A percentile compares a stretch with the other conserved stretches of the same genome.
phyloP scores from a whole-genome alignment of 2,329 filamentous ascomycete species.

The Byssoonygena ceratinophila region DNA sequence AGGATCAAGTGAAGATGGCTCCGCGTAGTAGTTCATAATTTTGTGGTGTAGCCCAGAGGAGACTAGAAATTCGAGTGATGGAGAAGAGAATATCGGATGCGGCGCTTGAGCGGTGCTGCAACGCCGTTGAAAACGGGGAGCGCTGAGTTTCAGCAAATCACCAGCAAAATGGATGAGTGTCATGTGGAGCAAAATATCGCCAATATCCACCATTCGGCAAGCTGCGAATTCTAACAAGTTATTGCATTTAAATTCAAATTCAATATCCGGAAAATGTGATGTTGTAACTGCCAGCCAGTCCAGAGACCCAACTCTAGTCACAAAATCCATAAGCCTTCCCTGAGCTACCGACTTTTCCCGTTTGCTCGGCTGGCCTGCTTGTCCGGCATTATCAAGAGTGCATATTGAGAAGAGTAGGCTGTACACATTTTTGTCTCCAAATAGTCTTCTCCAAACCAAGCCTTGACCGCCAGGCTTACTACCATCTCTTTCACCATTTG shows the following conservation, averaged over 20 bases:
- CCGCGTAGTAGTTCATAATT: slow-evolving; percentile 43
- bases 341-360: slow-evolving; percentile 50
- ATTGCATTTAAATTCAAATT: slow-evolving; percentile 32
- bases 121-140: slow-evolving; percentile 25
- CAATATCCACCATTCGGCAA: slow-evolving; percentile 46
- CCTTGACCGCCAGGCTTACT: slow-evolving; percentile 38
- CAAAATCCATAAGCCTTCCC: slow-evolving; percentile 49
- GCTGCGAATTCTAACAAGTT: slow-evolving; percentile 47
- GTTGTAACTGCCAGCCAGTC: slow-evolving; percentile 46
- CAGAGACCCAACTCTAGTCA: slow-evolving; percentile 44
- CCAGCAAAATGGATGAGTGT: slow-evolving; percentile 49
- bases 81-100: slow-evolving; percentile 31
- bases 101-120: slow-evolving; percentile 26
- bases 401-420: slow-evolving; percentile 47
- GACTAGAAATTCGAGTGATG: slow-evolving; percentile 44
- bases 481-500: slow-evolving; percentile 20
- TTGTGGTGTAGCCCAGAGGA: slow-evolving; percentile 41
- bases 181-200: slow-evolving; percentile 52
- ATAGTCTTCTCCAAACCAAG: slow-evolving; percentile 52
- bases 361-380: slow-evolving; percentile 35
- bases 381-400: slow-evolving; percentile 33
- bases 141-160: slow-evolving; percentile 40
- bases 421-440: slow-evolving; percentile 51
- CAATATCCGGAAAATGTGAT: slow-evolving; percentile 44
- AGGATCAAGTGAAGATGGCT: slow-evolving; percentile 41